These are phyloP conservation scores for Gossypium laxum DNA, from an alignment of 441 rosid species.

Conservation along the genomic window DNA sequence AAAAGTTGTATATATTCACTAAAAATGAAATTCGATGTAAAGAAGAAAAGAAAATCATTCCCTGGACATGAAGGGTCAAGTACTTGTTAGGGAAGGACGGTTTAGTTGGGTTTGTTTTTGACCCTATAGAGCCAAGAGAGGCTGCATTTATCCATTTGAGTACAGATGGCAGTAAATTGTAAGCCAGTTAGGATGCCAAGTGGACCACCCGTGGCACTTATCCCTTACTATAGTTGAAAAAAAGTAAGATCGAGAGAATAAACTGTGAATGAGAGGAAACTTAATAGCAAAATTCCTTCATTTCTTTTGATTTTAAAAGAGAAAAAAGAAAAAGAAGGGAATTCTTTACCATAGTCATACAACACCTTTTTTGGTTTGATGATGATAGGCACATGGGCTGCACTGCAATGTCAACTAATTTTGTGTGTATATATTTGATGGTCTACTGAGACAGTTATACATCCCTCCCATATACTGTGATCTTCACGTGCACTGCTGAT, in stretches of 20 bases:
- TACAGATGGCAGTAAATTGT: slow-evolving; percentile 9
- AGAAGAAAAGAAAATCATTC: background rate
- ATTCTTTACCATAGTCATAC: background rate
- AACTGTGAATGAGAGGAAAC: slow-evolving; percentile 15
- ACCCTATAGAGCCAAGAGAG: slow-evolving; percentile 15
- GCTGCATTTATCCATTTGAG: slow-evolving; percentile 21
- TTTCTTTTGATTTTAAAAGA: slow-evolving; percentile 9
- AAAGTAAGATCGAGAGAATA: slow-evolving; percentile 2
- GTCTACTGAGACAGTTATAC: background rate
- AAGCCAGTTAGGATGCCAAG: slow-evolving; percentile 26
- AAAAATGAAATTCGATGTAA: too few relatives aligned
- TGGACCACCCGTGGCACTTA: slow-evolving; percentile 45
- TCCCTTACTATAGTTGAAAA: slow-evolving; percentile 24
- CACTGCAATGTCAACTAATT: slow-evolving; percentile 19
- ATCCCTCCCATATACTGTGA: slow-evolving; percentile 1
- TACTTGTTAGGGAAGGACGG: background rate
- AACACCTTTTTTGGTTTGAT: slow-evolving; percentile 8
- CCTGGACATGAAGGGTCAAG: background rate
- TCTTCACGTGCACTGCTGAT: slow-evolving; percentile 12
- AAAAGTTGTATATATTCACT: too few relatives aligned
- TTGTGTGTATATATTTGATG: background rate
- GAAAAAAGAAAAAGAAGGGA: background rate
- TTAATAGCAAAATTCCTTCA: slow-evolving; percentile 17
- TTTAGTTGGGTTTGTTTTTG: background rate
- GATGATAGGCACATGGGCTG: slow-evolving; percentile 36